Conservation (phyloP, 441 rosid species). For the Pelargonium exstipulatum region DNA sequence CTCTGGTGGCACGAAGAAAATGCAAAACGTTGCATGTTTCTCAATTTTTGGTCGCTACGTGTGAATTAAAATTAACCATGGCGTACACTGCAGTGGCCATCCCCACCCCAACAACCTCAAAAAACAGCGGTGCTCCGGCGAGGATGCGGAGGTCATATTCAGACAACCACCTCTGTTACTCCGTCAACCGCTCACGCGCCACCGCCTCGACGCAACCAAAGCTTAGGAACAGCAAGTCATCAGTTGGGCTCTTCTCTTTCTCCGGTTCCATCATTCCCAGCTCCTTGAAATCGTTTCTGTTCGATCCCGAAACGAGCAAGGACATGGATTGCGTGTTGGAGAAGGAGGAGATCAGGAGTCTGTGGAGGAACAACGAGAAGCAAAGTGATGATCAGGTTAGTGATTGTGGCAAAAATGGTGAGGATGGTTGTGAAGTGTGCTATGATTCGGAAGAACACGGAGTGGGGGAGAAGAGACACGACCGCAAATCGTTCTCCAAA, state of each 20-base stretch:
- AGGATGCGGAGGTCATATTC: conserved; percentile 47
- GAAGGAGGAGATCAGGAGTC: conserved; percentile 29
- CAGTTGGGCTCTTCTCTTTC: conserved; percentile 50
- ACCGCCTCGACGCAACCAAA: conserved; percentile 44
- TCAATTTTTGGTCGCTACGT: too few relatives aligned
- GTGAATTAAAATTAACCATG: too few relatives aligned
- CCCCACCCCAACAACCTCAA: too few relatives aligned
- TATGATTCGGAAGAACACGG: conserved; percentile 45
- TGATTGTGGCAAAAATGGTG: conserved; percentile 27
- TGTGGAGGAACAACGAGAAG: conserved; percentile 15
- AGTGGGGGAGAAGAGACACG: conserved; percentile 22
- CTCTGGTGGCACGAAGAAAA: too few relatives aligned
- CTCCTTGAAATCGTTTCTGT: conserved; percentile 44
- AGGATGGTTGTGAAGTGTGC: conserved; percentile 43
- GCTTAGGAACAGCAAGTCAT: conserved; percentile 47
- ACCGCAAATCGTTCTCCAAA: conserved; percentile 44
- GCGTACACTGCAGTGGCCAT: too few relatives aligned
- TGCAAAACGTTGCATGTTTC: too few relatives aligned
- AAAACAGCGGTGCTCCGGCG: too few relatives aligned
- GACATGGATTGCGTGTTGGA: conserved; percentile 27
- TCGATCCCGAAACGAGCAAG: conserved; percentile 48
- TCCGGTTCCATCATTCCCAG: conserved; percentile 47
- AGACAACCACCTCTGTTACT: conserved; percentile 53
- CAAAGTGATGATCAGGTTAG: conserved; percentile 13
- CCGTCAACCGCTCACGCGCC: conserved; percentile 31